Base-by-base conservation (phyloP, 306 rosid genomes). In the Corylus americana region DNA sequence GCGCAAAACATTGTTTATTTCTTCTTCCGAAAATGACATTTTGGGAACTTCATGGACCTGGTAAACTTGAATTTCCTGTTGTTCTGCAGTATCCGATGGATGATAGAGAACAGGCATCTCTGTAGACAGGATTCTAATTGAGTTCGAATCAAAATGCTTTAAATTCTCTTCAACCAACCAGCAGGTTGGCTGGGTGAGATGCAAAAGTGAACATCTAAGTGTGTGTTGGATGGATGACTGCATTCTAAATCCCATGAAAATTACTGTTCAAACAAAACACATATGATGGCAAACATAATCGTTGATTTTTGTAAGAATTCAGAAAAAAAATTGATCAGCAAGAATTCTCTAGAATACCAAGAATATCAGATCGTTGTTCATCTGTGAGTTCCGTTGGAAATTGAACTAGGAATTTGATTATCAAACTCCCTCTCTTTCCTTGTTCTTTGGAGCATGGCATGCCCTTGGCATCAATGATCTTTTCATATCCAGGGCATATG, bases 371-470 rank as follows among this genome's bases (percentile, higher is more conserved):
- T 81, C 93, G 76, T 83, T 89, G 98, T 27, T 79, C 74, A 48
- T 73, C 49, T 2, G 94, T 75, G 27, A 95, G 91, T 11, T 84
- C 47, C 7, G 62, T 64, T 8, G 99, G 99, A 89, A 95, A 91
- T 61, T 78, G 75, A 62, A 91, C 96, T 2, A 85, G 74, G 79
- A 93, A 95, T 51, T 76, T 85, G 69, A 95, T 51, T 62, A 74
- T 90, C 80, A 96, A 81, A 70, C 82, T 53, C 57, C 97, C 99
- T 81, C 96, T 91, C 53, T 72, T 87, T 78, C 79, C 88, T 44
- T 79, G 75, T 12, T 85, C 83, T 25, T 25, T 81, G 14, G 90
- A 39, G 20, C 76, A 77, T 1, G 98, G 81, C 99, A 96, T 93
- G 29, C 99, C 99, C 74, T 88, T 90, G 70, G 83, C 90, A 3